Evolutionary conservation across 768 basidiomycete species (phyloP), one percentile per base, ranked within the genome.

Genomic region (Mycena floridula): DNA sequence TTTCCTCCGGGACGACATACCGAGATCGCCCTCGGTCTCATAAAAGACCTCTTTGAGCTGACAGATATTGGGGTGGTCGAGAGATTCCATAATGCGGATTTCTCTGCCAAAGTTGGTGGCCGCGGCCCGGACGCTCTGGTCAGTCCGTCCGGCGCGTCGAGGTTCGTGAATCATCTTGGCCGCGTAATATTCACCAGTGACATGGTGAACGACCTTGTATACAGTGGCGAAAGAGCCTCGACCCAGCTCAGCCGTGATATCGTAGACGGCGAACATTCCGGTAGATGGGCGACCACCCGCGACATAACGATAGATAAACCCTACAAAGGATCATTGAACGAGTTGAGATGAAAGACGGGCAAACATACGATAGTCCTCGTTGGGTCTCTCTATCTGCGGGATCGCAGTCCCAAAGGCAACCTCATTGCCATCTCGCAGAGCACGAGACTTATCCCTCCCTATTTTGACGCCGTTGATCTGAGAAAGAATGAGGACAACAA

Each of bases 211-310:
- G 1, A 89, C 92, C 59, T 85, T 88, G 68, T 83, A 77, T 16
- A 97, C 95, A 8, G 84, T 85, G 4, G 92, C 95, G 58, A 96
- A 98, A 2, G 89, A 82, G 7, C 95, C 95, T 53, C 83, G 85
- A 43, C 95, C 95, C 3, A 97, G 77, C 60, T 88, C 83, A 41
- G 68, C 60, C 25, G 72, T 68, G 28, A 88, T 55, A 50, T 88
- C 85, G 58, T 89, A 89, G 44, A 69, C 65, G 1, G 74, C 74
- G 56, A 82, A 77, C 8, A 89, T 61, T 3, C 81, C 82, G 4
- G 68, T 69, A 18, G 62, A 63, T 0, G 75, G 67, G 12, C 66
- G 63, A 0, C 75, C 72, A 23, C 58, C 65, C 5, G 82, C 81
- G 9, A 73, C 69, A 50, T 83, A 79, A 8, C 85, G 78, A 56